Base-by-base conservation (phyloP, 495 filamentous ascomycete species). In the Penicillium longicatenatum region DNA sequence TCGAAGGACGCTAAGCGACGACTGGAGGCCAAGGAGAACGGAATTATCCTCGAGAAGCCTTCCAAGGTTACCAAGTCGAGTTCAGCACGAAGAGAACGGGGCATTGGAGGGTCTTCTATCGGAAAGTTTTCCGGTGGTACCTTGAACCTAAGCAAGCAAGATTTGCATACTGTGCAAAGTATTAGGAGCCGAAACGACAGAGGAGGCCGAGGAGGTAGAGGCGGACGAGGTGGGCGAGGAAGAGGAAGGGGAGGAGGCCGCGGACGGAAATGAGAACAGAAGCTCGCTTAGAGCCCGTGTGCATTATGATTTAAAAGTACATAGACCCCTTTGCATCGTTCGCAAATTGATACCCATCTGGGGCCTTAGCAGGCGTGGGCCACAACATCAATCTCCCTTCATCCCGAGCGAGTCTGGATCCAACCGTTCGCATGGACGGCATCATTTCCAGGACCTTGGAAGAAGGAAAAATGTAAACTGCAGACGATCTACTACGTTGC, bases 11-110 rank as follows among this genome's bases (percentile, higher is more conserved):
- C 82, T 2, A 89, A 78, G 67, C 75, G 94, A 33, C 75, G 94
- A 30, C 77, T 73, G 29, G 90, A 96, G 63, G 94, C 94, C 7
- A 84, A 82, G 61, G 92, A 97, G 74, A 95, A 92, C 60, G 94
- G 94, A 7, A 88, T 98, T 57, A 84, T 98, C 54, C 77, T 98
- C 3, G 94, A 98, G 76, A 86, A 84, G 58, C 82, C 80, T 24
- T 74, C 70, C 5, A 85, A 81, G 54, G 54, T 60, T 5, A 57
- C 67, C 47, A 78, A 70, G 55, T 75, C 70, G 31, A 75, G 72
- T 7, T 64, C 58, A 14, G 72, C 75, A 39, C 80, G 73, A 56
- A 79, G 83, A 55, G 84, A 92, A 47, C 80, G 84, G 63, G 85
- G 85, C 4, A 82, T 96, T 64, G 89, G 85, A 46, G 82, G 83